These are phyloP conservation scores for Populus pruinosa DNA, from an alignment of 345 rosid genomes.

Conservation along the genomic window DNA sequence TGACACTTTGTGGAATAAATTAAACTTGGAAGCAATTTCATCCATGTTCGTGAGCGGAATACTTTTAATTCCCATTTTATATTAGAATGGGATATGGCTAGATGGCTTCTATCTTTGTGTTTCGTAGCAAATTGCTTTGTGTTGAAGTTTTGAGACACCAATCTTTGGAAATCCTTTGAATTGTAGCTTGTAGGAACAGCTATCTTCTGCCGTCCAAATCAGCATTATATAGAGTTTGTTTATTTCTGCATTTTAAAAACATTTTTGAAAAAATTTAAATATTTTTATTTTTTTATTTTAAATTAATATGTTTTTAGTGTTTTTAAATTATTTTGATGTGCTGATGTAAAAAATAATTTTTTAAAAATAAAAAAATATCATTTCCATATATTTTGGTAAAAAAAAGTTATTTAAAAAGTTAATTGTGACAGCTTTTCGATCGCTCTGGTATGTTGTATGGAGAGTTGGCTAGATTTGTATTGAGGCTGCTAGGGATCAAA, in stretches of 20 bases:
- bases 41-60: not conserved
- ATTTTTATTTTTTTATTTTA: too few relatives aligned
- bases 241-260: too few relatives aligned
- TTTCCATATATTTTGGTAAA: too few relatives aligned
- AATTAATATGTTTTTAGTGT: too few relatives aligned
- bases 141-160: not conserved
- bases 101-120: not conserved
- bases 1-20: not conserved
- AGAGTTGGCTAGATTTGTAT: constrained; percentile 77
- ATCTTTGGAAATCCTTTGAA: not conserved
- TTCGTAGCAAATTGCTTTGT: not conserved
- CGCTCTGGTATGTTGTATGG: constrained; percentile 71
- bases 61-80: not conserved
- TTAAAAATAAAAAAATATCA: too few relatives aligned
- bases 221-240: too few relatives aligned
- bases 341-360: too few relatives aligned
- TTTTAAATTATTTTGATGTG: too few relatives aligned
- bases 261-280: too few relatives aligned
- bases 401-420: not conserved
- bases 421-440: constrained; percentile 66
- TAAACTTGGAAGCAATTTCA: not conserved
- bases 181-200: not conserved
- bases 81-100: not conserved
- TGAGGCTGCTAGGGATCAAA: constrained; percentile 64
- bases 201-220: not conserved